Evolutionary conservation across 352 stramenopile genomes (phyloP), one percentile per base, ranked within the genome.

Genomic region (Phytophthora pseudosyringae): DNA sequence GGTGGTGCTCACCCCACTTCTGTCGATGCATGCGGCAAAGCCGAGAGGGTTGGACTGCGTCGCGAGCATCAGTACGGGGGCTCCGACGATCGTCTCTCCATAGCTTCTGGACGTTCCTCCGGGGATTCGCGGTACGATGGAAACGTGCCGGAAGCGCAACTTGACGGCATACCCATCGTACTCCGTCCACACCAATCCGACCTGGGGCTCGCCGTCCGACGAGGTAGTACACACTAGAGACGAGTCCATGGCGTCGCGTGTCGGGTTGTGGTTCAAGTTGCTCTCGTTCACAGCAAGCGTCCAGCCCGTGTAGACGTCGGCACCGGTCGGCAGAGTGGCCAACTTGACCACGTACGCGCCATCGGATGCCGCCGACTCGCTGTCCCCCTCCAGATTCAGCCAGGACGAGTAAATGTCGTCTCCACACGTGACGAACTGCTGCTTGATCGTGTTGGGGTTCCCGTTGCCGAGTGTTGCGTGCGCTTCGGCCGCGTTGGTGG

Each of bases 131-230:
- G 77, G 66, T 1, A 71, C 50, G 12, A 75, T 46, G 2, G 51
- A 56, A 5, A 68, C 59, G 43, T 91, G 83, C 0, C 80, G 73
- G 44, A 91, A 75, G 15, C 82, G 81, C 13, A 91, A 41, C 36
- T 94, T 92, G 7, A 81, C 76, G 2, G 81, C 76, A 25, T 86
- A 76, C 0, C 83, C 85, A 39, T 94, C 83, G 36, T 84, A 92
- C 36, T 94, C 85, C 0, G 81, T 92, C 85, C 85, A 94, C 5
- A 89, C 35, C 7, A 91, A 11, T 4, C 80, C 85, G 1, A 78
- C 59, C 5, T 57, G 52, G 40, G 57, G 12, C 2, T 36, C 52
- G 3, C 49, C 40, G 26, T 60, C 50, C 0, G 50, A 60, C 5
- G 54, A 41, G 2, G 61, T 73, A 0, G 75, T 77, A 32, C 85